Evolutionary conservation across 352 stramenopile genomes (phyloP), one percentile per base, ranked within the genome.

Genomic region (Globisporangium spiculum): DNA sequence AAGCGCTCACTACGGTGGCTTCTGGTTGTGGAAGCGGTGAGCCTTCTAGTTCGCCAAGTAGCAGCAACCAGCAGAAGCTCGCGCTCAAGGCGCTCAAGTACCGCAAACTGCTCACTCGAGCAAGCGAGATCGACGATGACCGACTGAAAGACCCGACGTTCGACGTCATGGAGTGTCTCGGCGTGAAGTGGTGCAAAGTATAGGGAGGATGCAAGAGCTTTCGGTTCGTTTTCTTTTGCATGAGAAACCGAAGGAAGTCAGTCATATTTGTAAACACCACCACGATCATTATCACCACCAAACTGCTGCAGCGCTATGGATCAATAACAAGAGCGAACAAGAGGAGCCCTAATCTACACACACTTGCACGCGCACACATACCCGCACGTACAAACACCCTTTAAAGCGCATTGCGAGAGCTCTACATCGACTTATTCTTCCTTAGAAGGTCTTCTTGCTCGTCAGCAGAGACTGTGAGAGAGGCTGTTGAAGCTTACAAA

Each of bases 71-170:
- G 55, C 66, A 76, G 12, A 67, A 57, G 46, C 56, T 81, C n/a
- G 72, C 75, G n/a, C 52, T 78, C 27, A 77, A 78, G 55, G 69
- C 67, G 22, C 65, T 81, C 56, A 75, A 76, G 65, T 79, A 77
- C 60, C 75, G 75, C 53, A 77, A 74, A 24, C 62, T 81, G 10
- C 62, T 77, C 2, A 60, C 64, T n/a, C 65, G 63, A n/a, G 65
- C 71, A 53, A 67, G 54, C 27, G 65, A 66, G 24, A 74, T 81
- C 63, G 72, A 79, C 65, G 72, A 74, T 20, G 60, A 61, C 36
- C 61, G 55, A 4, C 57, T 79, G 36, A 54, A 66, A 5, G 72
- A 81, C 65, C 75, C 75, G 38, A 75, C 59, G 54, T 79, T 81
- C 53, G 75, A 81, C 57, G 72, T 81, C 32, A 54, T 77, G 16